Base-by-base conservation (phyloP, 805 yeast species). In the Groenewaldozyma tartarivorans region DNA sequence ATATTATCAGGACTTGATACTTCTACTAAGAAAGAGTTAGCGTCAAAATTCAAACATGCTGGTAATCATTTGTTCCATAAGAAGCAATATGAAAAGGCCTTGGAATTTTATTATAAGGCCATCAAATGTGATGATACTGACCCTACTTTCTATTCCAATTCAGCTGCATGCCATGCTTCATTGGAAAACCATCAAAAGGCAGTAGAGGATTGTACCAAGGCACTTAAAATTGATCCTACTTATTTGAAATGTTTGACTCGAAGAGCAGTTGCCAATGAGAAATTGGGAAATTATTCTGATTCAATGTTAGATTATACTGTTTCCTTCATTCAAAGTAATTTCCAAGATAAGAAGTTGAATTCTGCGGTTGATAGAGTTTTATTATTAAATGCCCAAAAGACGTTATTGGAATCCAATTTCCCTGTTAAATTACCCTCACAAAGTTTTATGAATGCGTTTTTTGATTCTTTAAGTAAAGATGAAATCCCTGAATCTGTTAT, bases 131-230 rank as follows among this genome's bases (percentile, higher is more conserved):
- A 81, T 58, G 63, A 71, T 51, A 48, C 47, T 33, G 96, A 92
- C 62, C 87, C 96, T 4, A 82, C 88, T 27, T 92, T 74, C 66
- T 90, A 80, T 67, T 86, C 96, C 47, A 92, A 92, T 70, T 79
- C 96, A 64, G 87, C 97, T 21, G 98, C 98, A 15, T 90, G 96
- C 64, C 83, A 83, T 65, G 82, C 88, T 39, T 85, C 94, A 5
- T 68, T 84, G 50, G 75, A 78, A 48, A 75, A 87, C 47, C 78
- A 76, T 58, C 86, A 84, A 53, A 80, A 86, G 59, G 95, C 88
- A 36, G 72, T 92, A 48, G 83, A 77, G 51, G 96, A 87, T 61
- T 82, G 96, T 43, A 76, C 95, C 17, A 74, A 72, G 46, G 98
- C 97, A 21, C 72, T 92, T 54, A 72, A 77, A 53, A 66, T 90